Evolutionary conservation across 192 early-diverging fungal species (phyloP), one percentile per base, ranked within the genome.

Genomic region (Coemansia sp.): DNA sequence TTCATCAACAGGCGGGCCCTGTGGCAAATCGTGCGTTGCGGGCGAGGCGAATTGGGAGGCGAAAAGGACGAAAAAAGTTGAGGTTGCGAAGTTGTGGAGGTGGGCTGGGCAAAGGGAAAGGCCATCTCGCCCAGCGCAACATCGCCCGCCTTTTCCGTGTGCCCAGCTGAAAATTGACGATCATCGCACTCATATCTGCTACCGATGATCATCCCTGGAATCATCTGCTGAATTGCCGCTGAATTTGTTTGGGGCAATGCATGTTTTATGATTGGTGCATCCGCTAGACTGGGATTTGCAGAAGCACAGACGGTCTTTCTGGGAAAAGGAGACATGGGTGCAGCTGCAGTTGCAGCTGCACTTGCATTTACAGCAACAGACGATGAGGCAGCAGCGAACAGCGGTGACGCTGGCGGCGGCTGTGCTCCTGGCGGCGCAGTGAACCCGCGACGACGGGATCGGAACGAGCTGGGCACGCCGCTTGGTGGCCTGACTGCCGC

Each of bases 11-110:
- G 56, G 32, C 70, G 69, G 42, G 74, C 74, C 20, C 67, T 54
- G 43, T 72, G 49, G 65, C 79, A 81, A 62, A 81, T 65, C 17
- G 79, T 81, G 54, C 73, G 79, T 25, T 20, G 10, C 4, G 74
- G 67, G 17, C 49, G 66, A 11, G 73, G 73, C 22, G 74, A 67
- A 22, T 43, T 38, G 33, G 79, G 73, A 50, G 77, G 72, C 56
- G 79, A 81, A 70, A 76, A 81, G n/a, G 74, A 81, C n/a, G 79
- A 81, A 20, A 60, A 62, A 5, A 69, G 65, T 36, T 72, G 73
- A 11, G 66, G 73, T 10, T 54, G 36, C 5, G 68, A 43, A 36
- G 57, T 14, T 3, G 57, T 14, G 10, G 36, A n/a, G n/a, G 38
- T 40, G 38, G 36, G 38, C 17, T 48, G 52, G n/a, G 58, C 41